Evolutionary conservation across 192 early-diverging fungal species (phyloP).

Genomic region (Funneliformis geosporum): DNA sequence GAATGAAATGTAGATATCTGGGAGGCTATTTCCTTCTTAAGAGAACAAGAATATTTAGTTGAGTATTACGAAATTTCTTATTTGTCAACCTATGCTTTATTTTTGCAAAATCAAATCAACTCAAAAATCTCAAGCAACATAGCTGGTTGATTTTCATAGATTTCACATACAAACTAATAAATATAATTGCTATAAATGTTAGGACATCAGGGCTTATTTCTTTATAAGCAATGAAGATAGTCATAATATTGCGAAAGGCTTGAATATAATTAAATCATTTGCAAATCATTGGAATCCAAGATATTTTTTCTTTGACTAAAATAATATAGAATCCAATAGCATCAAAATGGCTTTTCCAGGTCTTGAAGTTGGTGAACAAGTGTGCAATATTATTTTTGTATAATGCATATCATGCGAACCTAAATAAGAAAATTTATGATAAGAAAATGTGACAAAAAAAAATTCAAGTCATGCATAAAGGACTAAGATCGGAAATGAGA

Average conservation of each 20-base stretch:
- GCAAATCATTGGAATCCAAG: slow-evolving; percentile 12
- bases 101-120: too few species aligned
- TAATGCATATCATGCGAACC: slow-evolving; percentile 26
- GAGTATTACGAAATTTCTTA: too few species aligned
- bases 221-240: too few species aligned
- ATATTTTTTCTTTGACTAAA: slow-evolving; percentile 30
- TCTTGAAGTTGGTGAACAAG: neutral
- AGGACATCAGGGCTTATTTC: too few species aligned
- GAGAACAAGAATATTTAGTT: neutral
- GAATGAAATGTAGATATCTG: neutral
- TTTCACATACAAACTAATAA: slow-evolving; percentile 30
- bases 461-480: neutral
- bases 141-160: slow-evolving; percentile 32
- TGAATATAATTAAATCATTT: slow-evolving; percentile 28
- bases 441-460: neutral
- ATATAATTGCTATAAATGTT: neutral
- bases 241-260: slow-evolving; percentile 11
- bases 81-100: too few species aligned
- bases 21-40: neutral
- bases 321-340: neutral
- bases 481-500: neutral
- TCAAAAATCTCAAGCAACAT: too few species aligned
- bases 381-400: slow-evolving; percentile 31
- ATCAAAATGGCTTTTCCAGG: slow-evolving; percentile 27
- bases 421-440: neutral